A percentile compares a stretch with the other conserved stretches of the same genome.
These are phyloP conservation scores for Centrapalus pauciflorus DNA, from an alignment of 129 eudicot species.

Conservation along the genomic window DNA sequence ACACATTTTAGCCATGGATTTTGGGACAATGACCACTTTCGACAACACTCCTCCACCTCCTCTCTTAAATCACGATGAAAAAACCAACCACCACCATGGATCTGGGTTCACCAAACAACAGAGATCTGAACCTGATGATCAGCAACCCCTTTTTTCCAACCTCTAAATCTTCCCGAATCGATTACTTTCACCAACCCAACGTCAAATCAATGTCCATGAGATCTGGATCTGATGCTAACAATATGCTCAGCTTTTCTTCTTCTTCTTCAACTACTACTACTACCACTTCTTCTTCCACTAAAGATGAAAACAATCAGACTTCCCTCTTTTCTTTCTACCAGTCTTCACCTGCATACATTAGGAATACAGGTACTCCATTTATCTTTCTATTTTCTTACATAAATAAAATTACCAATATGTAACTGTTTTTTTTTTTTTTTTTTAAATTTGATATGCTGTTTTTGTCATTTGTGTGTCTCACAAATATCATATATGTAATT, in stretches of 20 bases:
- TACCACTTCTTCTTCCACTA: neutral
- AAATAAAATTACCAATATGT: neutral
- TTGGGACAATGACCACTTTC: constrained; percentile 31
- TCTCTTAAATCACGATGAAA: constrained; percentile 2
- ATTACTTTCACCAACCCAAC: constrained; percentile 31
- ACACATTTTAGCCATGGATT: constrained; percentile 43
- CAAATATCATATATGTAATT: neutral
- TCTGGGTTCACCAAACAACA: constrained; percentile 49
- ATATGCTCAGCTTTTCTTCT: constrained; percentile 58
- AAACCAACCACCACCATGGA: constrained; percentile 30
- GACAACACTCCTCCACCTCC: constrained; percentile 4
- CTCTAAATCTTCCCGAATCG: constrained; percentile 29
- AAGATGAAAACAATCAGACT: constrained; percentile 26
- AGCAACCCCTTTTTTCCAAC: constrained; percentile 21
- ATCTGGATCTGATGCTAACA: constrained; percentile 27
- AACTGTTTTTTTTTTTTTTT: neutral
- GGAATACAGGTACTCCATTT: constrained; percentile 37
- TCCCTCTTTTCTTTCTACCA: constrained; percentile 35
- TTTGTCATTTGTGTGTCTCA: constrained; percentile 1
- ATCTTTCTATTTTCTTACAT: neutral
- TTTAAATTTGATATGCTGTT: neutral
- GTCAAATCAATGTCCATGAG: constrained; percentile 25
- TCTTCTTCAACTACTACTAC: constrained; percentile 7
- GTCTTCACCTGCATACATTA: constrained; percentile 32
- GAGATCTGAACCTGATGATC: constrained; percentile 45